Base-by-base conservation (phyloP, 225 moss, liverwort and hornwort genomes). In the Antitrichia curtipendula region DNA sequence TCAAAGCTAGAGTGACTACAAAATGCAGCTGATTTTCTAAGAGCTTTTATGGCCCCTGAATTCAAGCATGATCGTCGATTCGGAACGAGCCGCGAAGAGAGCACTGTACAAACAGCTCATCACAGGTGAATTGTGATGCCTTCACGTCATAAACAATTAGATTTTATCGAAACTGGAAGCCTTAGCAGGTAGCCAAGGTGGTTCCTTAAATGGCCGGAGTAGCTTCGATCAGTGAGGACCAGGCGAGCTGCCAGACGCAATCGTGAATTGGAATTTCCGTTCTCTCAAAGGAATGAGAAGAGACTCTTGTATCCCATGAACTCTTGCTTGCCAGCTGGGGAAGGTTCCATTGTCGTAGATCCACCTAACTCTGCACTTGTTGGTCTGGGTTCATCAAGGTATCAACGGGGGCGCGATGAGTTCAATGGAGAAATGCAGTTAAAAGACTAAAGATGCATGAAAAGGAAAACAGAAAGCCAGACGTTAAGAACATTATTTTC, bases 281-380 rank as follows among this genome's bases (percentile, higher is more conserved):
- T 86, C 57, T 66, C 80, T 94, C 79, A 94, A 90, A 94, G 93
- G 70, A 92, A 94, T 57, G 92, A 93, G 87, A 94, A 94, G 32
- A 94, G 90, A 64, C 92, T 93, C 86, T 91, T 94, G 92, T 91
- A 93, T 85, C 94, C 94, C 92, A 90, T 91, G 88, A 90, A 90
- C 70, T 90, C 88, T 74, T 91, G 89, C 82, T 94, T 89, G 71
- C 89, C 89, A 89, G 69, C 81, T 83, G 91, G 89, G 49, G 91
- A 82, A 88, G 89, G 62, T 76, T 89, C 86, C 57, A 72, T 63
- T 72, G 87, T 84, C 69, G 31, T 68, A 31, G 84, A 75, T 84
- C 45, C 81, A 47, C 86, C 82, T 13, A 78, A 80, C 62, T 62
- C 70, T 88, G 89, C 66, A 65, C 80, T 92, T 79, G 91, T 66